phyloP scores from a whole-genome alignment of 768 basidiomycete genomes.

The Hysterangium stoloniferum region DNA sequence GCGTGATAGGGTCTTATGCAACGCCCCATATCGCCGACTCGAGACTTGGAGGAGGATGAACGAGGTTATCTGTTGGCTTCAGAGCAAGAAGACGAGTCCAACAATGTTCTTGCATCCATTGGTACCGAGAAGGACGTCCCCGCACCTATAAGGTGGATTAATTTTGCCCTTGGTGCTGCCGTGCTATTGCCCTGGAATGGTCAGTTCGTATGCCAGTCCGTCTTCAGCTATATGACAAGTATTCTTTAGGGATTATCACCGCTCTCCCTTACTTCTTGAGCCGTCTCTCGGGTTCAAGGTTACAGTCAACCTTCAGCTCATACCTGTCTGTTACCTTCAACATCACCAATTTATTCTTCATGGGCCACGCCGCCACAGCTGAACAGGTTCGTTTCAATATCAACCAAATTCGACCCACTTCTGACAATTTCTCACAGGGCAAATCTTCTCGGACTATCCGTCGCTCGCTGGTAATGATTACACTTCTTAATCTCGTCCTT shows the following conservation, averaged over 20 bases:
- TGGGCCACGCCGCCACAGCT: slow-evolving; percentile 62
- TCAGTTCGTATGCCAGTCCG: slow-evolving; percentile 26
- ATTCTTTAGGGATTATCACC: slow-evolving; percentile 71
- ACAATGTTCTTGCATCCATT: neutral
- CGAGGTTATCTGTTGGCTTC: neutral
- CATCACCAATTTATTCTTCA: slow-evolving; percentile 54
- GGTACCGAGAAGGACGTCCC: neutral
- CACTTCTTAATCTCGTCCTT: slow-evolving; percentile 49
- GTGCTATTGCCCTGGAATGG: slow-evolving; percentile 88
- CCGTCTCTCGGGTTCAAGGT: slow-evolving; percentile 50
- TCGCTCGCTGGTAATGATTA: slow-evolving; percentile 44
- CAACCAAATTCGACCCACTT: neutral
- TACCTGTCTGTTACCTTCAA: slow-evolving; percentile 60
- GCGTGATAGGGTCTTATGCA: neutral
- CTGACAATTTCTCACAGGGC: slow-evolving; percentile 31
- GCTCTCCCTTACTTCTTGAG: slow-evolving; percentile 77
- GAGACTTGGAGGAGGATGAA: neutral
- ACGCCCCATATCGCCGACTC: neutral
- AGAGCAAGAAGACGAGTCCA: neutral
- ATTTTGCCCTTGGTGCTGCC: slow-evolving; percentile 71
- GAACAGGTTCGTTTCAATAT: slow-evolving; percentile 44
- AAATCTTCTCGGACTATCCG: slow-evolving; percentile 41
- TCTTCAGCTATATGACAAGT: slow-evolving; percentile 8
- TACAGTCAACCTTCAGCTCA: slow-evolving; percentile 54
- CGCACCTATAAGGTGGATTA: slow-evolving; percentile 36